Evolutionary conservation across 768 basidiomycete genomes (phyloP), one percentile per base, ranked within the genome.

Genomic region (Boletellus emodensis): DNA sequence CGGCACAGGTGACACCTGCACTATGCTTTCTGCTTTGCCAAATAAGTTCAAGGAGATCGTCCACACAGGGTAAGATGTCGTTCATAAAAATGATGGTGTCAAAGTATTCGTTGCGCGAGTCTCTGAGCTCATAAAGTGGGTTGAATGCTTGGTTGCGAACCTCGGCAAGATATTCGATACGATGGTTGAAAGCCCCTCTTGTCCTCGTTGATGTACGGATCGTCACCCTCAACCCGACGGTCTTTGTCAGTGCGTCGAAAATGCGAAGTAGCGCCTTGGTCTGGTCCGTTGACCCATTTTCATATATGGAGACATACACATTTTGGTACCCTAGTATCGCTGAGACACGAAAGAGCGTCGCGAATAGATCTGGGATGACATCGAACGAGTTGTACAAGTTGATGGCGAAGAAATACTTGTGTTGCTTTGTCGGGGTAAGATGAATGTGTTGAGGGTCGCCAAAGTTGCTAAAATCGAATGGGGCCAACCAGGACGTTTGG

Each of bases 371-470:
- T 15, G 96, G 94, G 58, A 98, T 94, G 67, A 98, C 75, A 72
- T 96, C 94, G 81, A 98, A 99, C 12, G 94, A 97, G 76, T 99
- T 99, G 79, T 97, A 97, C 52, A 98, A 77, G 72, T 99, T 99
- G 79, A 99, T 98, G 53, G 93, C 95, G 71, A 99, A 96, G 72
- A 92, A 98, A 69, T 98, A 99, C 68, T 99, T 98, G 82, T 99
- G 96, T 57, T 87, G 81, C 62, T 75, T 77, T 11, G 77, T 65
- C 24, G 75, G 67, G 17, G 68, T 57, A 18, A 65, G 67, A 41
- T 69, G 64, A 59, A 62, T 68, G 47, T 70, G 69, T 39, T 74
- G 71, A 22, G 67, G 61, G 49, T 72, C 70, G 50, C 77, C 72
- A 32, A 78, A 72, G 49, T 62, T 57, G 42, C 64, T 63, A 46